phyloP scores from a whole-genome alignment of 1,284 basidiomycete genomes.

The Cryptococcus deneoformans region DNA sequence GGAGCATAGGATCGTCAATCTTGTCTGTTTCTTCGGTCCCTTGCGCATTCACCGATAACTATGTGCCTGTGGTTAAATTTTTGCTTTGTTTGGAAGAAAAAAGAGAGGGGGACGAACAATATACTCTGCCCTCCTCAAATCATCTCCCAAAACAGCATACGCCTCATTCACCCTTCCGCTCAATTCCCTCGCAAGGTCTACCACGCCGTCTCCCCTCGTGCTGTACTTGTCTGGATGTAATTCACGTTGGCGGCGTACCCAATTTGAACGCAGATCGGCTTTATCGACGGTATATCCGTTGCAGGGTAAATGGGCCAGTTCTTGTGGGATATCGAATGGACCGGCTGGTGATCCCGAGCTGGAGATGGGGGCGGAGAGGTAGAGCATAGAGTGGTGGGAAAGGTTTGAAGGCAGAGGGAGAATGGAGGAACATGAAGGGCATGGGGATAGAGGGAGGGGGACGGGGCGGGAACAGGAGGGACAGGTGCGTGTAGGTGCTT shows the following conservation, averaged over 20 bases:
- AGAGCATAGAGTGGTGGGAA: conserved; percentile 41
- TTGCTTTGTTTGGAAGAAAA: background rate
- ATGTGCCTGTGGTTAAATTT: background rate
- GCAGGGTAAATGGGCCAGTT: conserved; percentile 29
- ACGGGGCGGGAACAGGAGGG: conserved; percentile 28
- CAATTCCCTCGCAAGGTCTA: conserved; percentile 36
- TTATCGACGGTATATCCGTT: conserved; percentile 40
- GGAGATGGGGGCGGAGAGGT: conserved; percentile 25
- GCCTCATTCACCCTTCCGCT: conserved; percentile 46
- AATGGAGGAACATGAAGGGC: conserved; percentile 35
- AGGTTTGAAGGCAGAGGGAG: conserved; percentile 37
- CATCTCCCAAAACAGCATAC: conserved; percentile 42
- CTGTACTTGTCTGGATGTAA: conserved; percentile 46
- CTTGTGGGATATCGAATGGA: conserved; percentile 25
- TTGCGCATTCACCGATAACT: conserved; percentile 61
- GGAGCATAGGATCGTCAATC: conserved; percentile 66
- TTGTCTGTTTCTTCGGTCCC: conserved; percentile 70
- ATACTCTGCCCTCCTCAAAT: conserved; percentile 46
- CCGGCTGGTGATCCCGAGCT: background rate
- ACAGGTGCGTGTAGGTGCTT: conserved; percentile 25
- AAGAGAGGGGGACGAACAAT: conserved; percentile 31
- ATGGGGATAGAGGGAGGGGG: conserved; percentile 38
- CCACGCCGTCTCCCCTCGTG: conserved; percentile 20
- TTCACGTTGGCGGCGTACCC: conserved; percentile 39
- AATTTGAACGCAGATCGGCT: conserved; percentile 32